Base-by-base conservation (phyloP, 306 rosid genomes). In the Trichosanthes truncata region DNA sequence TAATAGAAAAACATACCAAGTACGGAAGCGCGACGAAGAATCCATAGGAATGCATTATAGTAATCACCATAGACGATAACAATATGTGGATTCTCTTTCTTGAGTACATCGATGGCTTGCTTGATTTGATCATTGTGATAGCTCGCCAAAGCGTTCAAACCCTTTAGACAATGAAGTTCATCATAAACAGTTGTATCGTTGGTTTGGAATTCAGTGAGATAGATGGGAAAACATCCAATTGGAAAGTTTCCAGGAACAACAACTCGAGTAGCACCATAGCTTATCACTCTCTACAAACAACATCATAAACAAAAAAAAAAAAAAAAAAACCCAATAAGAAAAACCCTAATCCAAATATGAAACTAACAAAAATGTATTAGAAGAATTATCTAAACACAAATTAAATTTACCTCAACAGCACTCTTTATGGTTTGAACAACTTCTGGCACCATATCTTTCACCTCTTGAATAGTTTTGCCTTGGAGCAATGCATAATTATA, bases 221-320 rank as follows among this genome's bases (percentile, higher is more conserved):
- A 76, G n/a, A 76, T 13, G 5, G 78, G 84, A 0, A 76, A 53
- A 41, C 84, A 81, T 3, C 84, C 84, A 3, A 76, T 56, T 9
- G 78, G 81, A 26, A 81, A 77, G 21, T 66, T 77, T 53, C 84
- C 84, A 0, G 81, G 78, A 49, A 81, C 81, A 41, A 81, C n/a
- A 20, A 81, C 69, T 65, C 62, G 51, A 15, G 14, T 23, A 23
- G 61, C 84, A 4, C 84, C 84, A 53, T 65, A 77, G 0, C 59
- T 52, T 25, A 81, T 66, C 13, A 77, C 81, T 36, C 11, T 77
- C 84, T 81, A 31, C 25, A 25, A 26, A 26, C 21, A 35, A 14
- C n/a, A n/a, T n/a, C n/a, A n/a, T n/a, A n/a, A 4, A 7, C 0
- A 31, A 12, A 6, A 9, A 12, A 14, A 20, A 13, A 26, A 17